Conservation (phyloP, 768 basidiomycete genomes). For the Pleurotus citrinopileatus region DNA sequence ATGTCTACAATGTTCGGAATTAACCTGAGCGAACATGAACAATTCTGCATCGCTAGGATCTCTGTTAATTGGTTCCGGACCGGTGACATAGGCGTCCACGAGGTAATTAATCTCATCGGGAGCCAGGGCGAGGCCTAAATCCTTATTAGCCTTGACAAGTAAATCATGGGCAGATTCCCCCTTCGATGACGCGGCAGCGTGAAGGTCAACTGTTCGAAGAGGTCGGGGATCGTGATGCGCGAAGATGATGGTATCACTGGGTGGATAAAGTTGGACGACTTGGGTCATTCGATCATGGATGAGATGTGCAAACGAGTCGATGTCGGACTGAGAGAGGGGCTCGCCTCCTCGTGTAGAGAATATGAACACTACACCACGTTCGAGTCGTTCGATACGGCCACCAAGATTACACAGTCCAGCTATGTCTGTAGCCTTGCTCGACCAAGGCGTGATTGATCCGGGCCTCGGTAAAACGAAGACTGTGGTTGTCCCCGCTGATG, state of each 20-base stretch:
- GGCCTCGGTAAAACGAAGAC: conserved; percentile 78
- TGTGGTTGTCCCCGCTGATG: conserved; percentile 34
- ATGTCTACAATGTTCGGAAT: conserved; percentile 99
- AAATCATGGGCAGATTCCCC: conserved; percentile 48
- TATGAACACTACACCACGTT: conserved; percentile 76
- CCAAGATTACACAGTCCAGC: conserved; percentile 82
- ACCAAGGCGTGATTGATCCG: conserved; percentile 98
- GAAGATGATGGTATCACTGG: conserved; percentile 58
- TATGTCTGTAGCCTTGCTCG: conserved; percentile 98
- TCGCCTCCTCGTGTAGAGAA: conserved; percentile 45
- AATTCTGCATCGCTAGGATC: conserved; percentile 97
- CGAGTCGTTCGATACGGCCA: conserved; percentile 71
- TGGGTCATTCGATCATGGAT: conserved; percentile 99
- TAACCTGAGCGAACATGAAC: conserved; percentile 99
- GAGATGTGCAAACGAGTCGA: conserved; percentile 59
- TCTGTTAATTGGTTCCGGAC: conserved; percentile 60
- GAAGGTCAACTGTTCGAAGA: conserved; percentile 71
- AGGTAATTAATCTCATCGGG: conserved; percentile 91
- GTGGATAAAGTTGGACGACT: conserved; percentile 54
- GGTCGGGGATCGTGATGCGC: conserved; percentile 58
- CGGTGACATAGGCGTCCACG: conserved; percentile 82
- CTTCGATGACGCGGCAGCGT: conserved; percentile 21
- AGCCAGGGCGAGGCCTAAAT: conserved; percentile 88
- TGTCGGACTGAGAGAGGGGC: conserved; percentile 39
- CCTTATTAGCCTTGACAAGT: conserved; percentile 74